These are phyloP conservation scores for Leptographium lundbergii DNA, from an alignment of 2,329 filamentous ascomycete species.

Conservation along the genomic window DNA sequence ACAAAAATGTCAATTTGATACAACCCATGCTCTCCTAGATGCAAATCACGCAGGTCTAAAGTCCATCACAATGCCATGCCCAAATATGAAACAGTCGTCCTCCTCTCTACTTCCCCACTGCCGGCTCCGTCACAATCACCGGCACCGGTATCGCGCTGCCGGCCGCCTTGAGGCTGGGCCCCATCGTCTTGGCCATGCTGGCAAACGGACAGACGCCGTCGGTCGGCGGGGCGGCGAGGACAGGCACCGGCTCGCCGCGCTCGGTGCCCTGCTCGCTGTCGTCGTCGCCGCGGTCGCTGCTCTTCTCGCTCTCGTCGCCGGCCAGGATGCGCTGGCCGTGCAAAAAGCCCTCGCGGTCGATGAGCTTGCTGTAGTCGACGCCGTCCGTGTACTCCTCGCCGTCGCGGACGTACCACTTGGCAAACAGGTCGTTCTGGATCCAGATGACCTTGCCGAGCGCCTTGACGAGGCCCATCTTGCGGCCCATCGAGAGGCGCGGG, in stretches of 20 bases:
- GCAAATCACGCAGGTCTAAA: background rate
- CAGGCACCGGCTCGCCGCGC: too few species aligned
- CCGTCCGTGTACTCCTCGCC: constrained; percentile 45
- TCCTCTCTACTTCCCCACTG: too few species aligned
- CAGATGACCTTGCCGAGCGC: constrained; percentile 72
- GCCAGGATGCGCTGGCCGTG: constrained; percentile 48
- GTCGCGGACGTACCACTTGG: constrained; percentile 67
- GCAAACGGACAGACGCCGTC: constrained; percentile 17
- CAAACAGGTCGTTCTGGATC: constrained; percentile 80
- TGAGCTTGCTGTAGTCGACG: constrained; percentile 29
- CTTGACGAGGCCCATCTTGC: constrained; percentile 62
- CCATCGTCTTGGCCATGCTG: constrained; percentile 11
- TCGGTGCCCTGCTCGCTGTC: background rate
- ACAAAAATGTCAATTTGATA: too few species aligned
- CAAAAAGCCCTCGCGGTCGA: constrained; percentile 50
- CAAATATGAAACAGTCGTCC: background rate
- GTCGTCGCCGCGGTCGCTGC: background rate
- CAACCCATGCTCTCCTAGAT: too few species aligned
- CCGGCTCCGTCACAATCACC: background rate
- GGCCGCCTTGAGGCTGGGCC: constrained; percentile 9
- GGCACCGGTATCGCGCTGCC: background rate
- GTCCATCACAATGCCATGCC: background rate
- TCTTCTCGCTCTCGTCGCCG: constrained; percentile 17
- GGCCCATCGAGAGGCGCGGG: constrained; percentile 50
- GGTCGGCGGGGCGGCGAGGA: background rate